phyloP scores from a whole-genome alignment of 768 basidiomycete species.

The Boletellus emodensis region DNA sequence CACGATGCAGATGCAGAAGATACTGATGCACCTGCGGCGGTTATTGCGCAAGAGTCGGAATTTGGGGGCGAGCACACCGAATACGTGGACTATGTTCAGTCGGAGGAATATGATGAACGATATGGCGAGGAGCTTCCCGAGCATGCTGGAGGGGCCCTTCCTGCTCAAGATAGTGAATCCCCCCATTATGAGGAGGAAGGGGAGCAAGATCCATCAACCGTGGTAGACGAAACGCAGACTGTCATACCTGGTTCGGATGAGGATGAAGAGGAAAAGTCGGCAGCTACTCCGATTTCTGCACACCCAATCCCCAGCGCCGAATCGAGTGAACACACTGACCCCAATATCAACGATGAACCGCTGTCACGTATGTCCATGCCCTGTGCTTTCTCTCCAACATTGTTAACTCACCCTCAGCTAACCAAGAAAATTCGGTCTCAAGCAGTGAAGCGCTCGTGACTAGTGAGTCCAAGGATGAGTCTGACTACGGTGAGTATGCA shows the following conservation, averaged over 20 bases:
- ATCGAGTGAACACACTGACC: neutral
- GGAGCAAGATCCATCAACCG: conserved; percentile 16
- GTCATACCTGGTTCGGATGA: conserved; percentile 11
- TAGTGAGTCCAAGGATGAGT: conserved; percentile 5
- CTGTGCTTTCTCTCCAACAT: neutral
- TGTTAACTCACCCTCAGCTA: conserved; percentile 9
- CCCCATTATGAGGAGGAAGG: conserved; percentile 24
- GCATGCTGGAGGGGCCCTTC: conserved; percentile 16
- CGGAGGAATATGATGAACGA: conserved; percentile 34
- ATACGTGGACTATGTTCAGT: conserved; percentile 31
- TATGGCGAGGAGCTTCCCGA: conserved; percentile 36
- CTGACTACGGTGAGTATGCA: conserved; percentile 9
- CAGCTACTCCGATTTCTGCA: conserved; percentile 14
- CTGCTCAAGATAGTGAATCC: conserved; percentile 16
- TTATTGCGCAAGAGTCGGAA: conserved; percentile 8
- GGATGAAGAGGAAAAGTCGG: conserved; percentile 10
- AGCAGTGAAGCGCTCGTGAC: neutral
- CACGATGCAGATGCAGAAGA: conserved; percentile 23
- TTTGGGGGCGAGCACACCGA: conserved; percentile 32
- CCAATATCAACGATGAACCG: neutral
- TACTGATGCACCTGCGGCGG: conserved; percentile 14
- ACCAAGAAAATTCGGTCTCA: neutral
- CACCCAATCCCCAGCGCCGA: conserved; percentile 9
- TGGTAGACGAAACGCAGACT: conserved; percentile 16
- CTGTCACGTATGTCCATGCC: conserved; percentile 8